Evolutionary conservation across 164 flowering plant species (phyloP), one percentile per base, ranked within the genome.

Genomic region (Magnolia officinalis): DNA sequence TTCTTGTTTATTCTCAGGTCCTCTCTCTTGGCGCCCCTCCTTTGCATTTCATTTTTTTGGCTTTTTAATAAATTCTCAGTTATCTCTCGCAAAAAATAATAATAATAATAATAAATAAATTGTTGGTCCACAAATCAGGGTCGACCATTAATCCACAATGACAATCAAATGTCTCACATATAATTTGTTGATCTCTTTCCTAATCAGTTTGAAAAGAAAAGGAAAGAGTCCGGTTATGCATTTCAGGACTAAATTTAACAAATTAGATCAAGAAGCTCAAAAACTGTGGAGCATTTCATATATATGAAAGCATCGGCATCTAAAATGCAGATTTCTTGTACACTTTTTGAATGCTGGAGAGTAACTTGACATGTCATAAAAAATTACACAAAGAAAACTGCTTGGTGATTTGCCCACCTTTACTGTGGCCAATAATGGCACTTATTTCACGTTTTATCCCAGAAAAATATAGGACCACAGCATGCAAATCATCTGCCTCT

Each of bases 351-450:
- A 55, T 55, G 61, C 2, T 59, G 37, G 6, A 29, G 18, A 11
- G 61, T 37, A 37, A 37, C 45, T 37, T 37, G 6, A 37, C 2
- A 14, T 55, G 61, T 11, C 13, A 55, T 55, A 55, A 10, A 55
- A 55, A 55, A 55, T 55, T 16, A 9, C 61, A 55, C 61, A 55
- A 11, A 55, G 61, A 55, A 55, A 55, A 55, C 61, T 11, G 18
- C 61, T 55, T 55, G 16, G 18, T 16, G 18, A 55, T 11, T 55
- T 0, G 61, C 83, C 24, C 55, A 91, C 95, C 96, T 91, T 90
- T 91, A 78, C 96, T 91, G 74, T 91, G 93, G 71, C 96, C 93
- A 75, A 90, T 73, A 79, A 91, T 82, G 61, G 89, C 90, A 82
- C 74, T 76, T 67, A 84, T 75, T 11, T 67, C 76, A 75, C 85